Percentiles rank a stretch among this genome's conserved stretches.
phyloP scores from a whole-genome alignment of 768 basidiomycete genomes.

The Lyophyllum decastes region DNA sequence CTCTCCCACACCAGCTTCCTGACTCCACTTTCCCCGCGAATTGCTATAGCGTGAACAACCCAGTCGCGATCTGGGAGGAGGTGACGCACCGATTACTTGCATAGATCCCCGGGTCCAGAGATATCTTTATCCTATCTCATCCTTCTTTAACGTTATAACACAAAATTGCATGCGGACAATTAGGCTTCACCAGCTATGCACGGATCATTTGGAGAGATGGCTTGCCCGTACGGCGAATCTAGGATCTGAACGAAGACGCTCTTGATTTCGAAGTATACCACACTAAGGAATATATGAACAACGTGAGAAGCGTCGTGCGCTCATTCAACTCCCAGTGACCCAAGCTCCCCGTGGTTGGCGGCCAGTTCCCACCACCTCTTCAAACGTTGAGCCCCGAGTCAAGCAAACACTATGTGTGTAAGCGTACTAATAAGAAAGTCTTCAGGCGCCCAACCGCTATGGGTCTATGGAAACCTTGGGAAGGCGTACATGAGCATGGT shows the following conservation, averaged over 20 bases:
- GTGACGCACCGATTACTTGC: conserved; percentile 32
- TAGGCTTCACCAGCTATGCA: conserved; percentile 1
- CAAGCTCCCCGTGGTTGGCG: neutral
- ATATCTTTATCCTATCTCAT: conserved; percentile 2
- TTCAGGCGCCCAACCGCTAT: neutral
- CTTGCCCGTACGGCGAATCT: conserved; percentile 2
- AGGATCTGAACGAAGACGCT: neutral
- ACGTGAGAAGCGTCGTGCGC: neutral
- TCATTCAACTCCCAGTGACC: neutral
- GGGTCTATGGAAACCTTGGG: neutral
- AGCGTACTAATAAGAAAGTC: neutral
- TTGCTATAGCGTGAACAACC: conserved; percentile 54
- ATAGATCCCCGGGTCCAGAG: conserved; percentile 11
- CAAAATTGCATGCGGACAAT: neutral
- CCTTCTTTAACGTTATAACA: too few relatives aligned
- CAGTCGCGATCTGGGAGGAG: conserved; percentile 53
- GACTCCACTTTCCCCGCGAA: conserved; percentile 4
- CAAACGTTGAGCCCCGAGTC: neutral
- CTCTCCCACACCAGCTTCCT: conserved; percentile 2
- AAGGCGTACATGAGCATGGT: conserved; percentile 12
- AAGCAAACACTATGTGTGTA: neutral
- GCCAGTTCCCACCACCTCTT: neutral
- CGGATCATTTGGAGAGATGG: conserved; percentile 8
- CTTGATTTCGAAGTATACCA: neutral
- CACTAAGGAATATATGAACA: conserved; percentile 2